A percentile compares a stretch with the other conserved stretches of the same genome.
These are phyloP conservation scores for Strombidium stylifer DNA, from an alignment of 73 alveolate species.

Conservation along the genomic window DNA sequence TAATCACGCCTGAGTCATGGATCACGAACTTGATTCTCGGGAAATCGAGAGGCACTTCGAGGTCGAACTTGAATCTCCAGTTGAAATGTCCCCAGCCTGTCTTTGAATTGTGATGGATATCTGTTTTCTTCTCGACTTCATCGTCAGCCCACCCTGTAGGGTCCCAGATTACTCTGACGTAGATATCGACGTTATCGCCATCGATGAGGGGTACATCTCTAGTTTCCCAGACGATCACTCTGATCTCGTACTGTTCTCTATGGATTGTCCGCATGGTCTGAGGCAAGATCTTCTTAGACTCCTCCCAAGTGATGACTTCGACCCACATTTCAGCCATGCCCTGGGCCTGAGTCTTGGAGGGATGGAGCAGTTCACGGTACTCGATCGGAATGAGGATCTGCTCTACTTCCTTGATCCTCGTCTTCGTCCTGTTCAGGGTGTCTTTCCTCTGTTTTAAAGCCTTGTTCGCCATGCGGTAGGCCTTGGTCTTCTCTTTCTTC, in stretches of 20 bases:
- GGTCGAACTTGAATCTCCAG: constrained; percentile 83
- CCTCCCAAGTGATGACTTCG: constrained; percentile 80
- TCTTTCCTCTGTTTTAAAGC: constrained; percentile 36
- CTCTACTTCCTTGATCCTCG: constrained; percentile 43
- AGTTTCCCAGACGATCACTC: constrained; percentile 96
- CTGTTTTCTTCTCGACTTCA: constrained; percentile 84
- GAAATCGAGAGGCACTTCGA: constrained; percentile 88
- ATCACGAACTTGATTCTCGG: constrained; percentile 88
- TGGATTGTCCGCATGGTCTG: constrained; percentile 71
- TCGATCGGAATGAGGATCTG: constrained; percentile 81
- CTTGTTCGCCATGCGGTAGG: constrained; percentile 6
- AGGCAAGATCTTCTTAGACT: constrained; percentile 75
- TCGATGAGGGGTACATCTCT: constrained; percentile 87
- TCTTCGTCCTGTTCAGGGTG: background rate
- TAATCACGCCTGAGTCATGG: constrained; percentile 78
- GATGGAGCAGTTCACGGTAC: constrained; percentile 74
- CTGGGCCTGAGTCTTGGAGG: constrained; percentile 79
- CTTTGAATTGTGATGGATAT: constrained; percentile 88
- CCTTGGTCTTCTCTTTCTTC: constrained; percentile 9
- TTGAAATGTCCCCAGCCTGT: constrained; percentile 95
- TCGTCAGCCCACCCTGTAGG: constrained; percentile 89
- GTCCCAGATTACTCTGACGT: constrained; percentile 80
- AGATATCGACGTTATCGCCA: constrained; percentile 87
- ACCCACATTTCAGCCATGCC: constrained; percentile 93
- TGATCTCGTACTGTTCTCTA: constrained; percentile 90